A percentile compares a stretch with the other conserved stretches of the same genome.
These are phyloP conservation scores for Suhomyces chickasaworum DNA, from an alignment of 1,139 yeast species.

Conservation along the genomic window DNA sequence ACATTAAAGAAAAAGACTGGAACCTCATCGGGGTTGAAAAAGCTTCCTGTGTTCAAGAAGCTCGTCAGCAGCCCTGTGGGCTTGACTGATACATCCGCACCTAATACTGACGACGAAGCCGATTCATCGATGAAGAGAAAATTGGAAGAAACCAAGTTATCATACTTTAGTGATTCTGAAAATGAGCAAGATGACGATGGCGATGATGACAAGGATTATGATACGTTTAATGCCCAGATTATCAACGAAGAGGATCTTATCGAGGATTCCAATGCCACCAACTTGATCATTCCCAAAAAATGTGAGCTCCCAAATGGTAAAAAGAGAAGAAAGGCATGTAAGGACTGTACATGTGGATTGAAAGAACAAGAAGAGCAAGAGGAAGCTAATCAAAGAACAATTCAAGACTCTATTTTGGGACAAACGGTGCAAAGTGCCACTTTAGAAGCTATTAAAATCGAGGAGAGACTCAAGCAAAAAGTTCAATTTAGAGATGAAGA, in stretches of 20 bases:
- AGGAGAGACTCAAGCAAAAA: constrained; percentile 44
- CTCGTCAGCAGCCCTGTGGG: constrained; percentile 24
- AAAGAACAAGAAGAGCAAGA: constrained; percentile 73
- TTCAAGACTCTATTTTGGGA: constrained; percentile 49
- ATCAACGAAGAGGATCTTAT: constrained; percentile 50
- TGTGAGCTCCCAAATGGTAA: constrained; percentile 59
- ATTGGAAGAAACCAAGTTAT: constrained; percentile 49
- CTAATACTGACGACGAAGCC: constrained; percentile 37
- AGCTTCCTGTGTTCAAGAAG: constrained; percentile 19
- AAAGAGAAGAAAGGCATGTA: constrained; percentile 84
- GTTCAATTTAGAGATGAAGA: constrained; percentile 68
- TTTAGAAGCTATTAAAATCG: constrained; percentile 55
- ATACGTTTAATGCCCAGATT: constrained; percentile 31
- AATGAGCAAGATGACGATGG: constrained; percentile 45
- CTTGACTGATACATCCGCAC: constrained; percentile 47
- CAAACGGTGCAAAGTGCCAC: constrained; percentile 56
- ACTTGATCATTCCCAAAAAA: constrained; percentile 47
- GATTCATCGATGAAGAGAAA: constrained; percentile 47
- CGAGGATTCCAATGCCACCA: constrained; percentile 27
- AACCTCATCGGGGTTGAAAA: constrained; percentile 14
- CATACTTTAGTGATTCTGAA: constrained; percentile 53
- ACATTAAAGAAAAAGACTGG: constrained; percentile 30
- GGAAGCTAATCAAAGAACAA: constrained; percentile 48
- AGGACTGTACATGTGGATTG: constrained; percentile 96
- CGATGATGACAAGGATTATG: constrained; percentile 40